Percentiles rank a stretch among this genome's conserved stretches.
Conservation (phyloP, 768 basidiomycete genomes). For the Leucocoprinus sp. region DNA sequence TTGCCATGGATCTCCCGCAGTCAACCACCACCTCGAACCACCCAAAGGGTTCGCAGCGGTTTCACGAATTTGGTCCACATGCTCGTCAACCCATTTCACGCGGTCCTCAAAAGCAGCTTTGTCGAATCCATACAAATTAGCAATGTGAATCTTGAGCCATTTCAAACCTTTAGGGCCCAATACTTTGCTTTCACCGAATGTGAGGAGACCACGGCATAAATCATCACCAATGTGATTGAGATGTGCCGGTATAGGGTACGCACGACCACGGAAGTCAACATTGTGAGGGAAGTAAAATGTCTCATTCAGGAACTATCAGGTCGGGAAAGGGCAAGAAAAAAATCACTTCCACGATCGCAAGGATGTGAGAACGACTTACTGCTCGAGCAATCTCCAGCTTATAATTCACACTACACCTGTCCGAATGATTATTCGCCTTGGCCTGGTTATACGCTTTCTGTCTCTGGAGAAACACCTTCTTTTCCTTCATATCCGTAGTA, state of each 20-base stretch:
- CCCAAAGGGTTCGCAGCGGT: constrained; percentile 29
- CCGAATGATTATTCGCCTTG: constrained; percentile 81
- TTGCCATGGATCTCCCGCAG: constrained; percentile 97
- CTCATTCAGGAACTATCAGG: constrained; percentile 79
- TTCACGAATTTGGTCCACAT: constrained; percentile 72
- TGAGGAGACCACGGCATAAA: constrained; percentile 77
- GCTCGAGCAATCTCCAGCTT: constrained; percentile 94
- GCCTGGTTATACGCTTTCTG: constrained; percentile 45
- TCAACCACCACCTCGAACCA: constrained; percentile 68
- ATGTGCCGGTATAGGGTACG: constrained; percentile 95
- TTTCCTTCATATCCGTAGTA: constrained; percentile 42
- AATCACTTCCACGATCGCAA: neutral
- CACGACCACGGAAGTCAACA: constrained; percentile 94
- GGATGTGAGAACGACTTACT: constrained; percentile 36
- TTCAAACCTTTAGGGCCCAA: constrained; percentile 79
- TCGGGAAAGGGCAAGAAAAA: too few relatives aligned
- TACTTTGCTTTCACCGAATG: constrained; percentile 71
- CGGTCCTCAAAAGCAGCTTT: constrained; percentile 93
- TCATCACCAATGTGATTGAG: constrained; percentile 96
- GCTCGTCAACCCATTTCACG: constrained; percentile 66
- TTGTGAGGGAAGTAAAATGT: constrained; percentile 92
- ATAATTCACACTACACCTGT: constrained; percentile 90
- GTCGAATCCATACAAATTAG: constrained; percentile 90
- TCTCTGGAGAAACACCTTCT: constrained; percentile 43
- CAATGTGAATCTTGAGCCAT: constrained; percentile 94